A percentile compares a stretch with the other conserved stretches of the same genome.
Conservation (phyloP, 257 asterid species). For the Gynochthodes officinalis region DNA sequence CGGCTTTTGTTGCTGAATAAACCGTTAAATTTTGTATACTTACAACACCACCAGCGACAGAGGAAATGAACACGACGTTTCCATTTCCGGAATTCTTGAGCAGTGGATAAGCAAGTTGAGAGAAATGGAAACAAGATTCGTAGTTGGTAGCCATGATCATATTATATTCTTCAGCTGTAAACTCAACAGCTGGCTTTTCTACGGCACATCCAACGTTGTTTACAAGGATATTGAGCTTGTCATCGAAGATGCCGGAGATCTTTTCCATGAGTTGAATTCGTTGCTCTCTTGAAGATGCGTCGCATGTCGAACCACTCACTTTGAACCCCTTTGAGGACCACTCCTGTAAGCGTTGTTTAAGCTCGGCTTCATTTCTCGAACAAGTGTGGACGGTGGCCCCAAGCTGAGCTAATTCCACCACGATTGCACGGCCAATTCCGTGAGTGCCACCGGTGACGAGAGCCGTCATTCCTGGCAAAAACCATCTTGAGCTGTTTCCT, state of each 20-base stretch:
- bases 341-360: neutral
- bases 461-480: neutral
- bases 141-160: neutral
- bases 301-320: neutral
- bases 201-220: neutral
- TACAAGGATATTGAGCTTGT: slow-evolving; percentile 4
- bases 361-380: neutral
- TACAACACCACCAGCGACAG: neutral
- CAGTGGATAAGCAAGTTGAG: neutral
- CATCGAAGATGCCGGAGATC: neutral
- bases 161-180: neutral
- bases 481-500: neutral
- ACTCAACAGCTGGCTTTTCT: neutral
- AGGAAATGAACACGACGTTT: neutral
- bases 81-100: neutral
- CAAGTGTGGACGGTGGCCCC: neutral
- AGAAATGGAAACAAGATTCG: neutral
- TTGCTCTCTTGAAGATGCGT: neutral
- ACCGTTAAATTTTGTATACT: neutral
- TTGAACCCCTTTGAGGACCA: neutral
- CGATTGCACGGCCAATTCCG: neutral
- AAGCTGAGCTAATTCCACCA: neutral
- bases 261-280: neutral
- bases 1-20: neutral
- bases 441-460: neutral